Conservation (phyloP, 2,329 filamentous ascomycete genomes). For the Sodiomyces alkalinus region DNA sequence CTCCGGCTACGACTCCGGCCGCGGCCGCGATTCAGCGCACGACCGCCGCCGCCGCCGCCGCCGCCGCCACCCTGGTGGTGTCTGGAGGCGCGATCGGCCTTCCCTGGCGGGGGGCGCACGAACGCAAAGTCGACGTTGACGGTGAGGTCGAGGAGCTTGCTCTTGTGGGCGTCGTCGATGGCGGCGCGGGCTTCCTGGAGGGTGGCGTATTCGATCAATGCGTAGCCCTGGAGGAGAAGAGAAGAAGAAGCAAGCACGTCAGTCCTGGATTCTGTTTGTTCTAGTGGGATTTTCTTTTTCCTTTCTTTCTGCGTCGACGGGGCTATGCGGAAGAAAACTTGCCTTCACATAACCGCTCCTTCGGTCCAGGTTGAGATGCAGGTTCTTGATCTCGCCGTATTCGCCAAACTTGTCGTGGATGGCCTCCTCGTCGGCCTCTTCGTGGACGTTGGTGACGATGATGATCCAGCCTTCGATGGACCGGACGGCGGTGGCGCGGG, state of each 20-base stretch:
- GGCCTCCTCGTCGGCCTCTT: slow-evolving; percentile 74
- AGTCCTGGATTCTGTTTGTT: too few relatives aligned
- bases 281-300: slow-evolving; percentile 3
- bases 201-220: slow-evolving; percentile 71
- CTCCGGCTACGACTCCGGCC: slow-evolving; percentile 23
- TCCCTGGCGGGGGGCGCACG: slow-evolving; percentile 59
- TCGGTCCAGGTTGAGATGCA: slow-evolving; percentile 70
- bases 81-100: slow-evolving; percentile 17
- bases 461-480: slow-evolving; percentile 86
- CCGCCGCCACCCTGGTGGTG: slow-evolving; percentile 13
- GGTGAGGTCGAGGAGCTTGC: slow-evolving; percentile 69
- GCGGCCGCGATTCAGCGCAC: slow-evolving; percentile 20
- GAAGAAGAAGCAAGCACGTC: too few relatives aligned
- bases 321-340: neutral
- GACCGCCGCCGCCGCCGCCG: slow-evolving; percentile 21
- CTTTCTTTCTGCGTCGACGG: slow-evolving; percentile 1
- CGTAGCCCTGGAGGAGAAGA: slow-evolving; percentile 50
- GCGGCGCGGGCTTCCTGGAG: slow-evolving; percentile 67
- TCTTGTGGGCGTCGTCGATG: slow-evolving; percentile 63
- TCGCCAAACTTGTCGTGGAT: slow-evolving; percentile 71
- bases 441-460: slow-evolving; percentile 74
- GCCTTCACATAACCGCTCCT: slow-evolving; percentile 82
- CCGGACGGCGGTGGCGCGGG: slow-evolving; percentile 65
- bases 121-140: slow-evolving; percentile 75
- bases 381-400: slow-evolving; percentile 74